Evolutionary conservation across 2,329 filamentous ascomycete species (phyloP), one percentile per base, ranked within the genome.

Genomic region (Sarocladiaceae sp.): DNA sequence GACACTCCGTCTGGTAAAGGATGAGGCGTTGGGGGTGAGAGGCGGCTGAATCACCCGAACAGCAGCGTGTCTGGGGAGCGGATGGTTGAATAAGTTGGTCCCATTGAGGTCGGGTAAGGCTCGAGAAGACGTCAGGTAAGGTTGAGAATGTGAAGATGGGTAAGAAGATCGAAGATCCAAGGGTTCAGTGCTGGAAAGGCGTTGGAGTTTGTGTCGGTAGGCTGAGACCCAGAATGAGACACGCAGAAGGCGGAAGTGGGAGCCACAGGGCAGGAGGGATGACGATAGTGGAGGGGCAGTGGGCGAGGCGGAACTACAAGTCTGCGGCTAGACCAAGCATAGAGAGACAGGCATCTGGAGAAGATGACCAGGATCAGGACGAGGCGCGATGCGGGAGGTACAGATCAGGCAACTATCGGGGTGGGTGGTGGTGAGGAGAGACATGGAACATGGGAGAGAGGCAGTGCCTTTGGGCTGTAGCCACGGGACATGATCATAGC

Each of bases 381-480:
- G n/a, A n/a, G n/a, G n/a, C n/a, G n/a, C n/a, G n/a, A n/a, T n/a
- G n/a, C n/a, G n/a, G 20, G 4, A 5, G 29, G 24, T 12, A 41
- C 37, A 41, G 37, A 41, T 41, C 19, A 41, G 37, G 37, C 37
- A 41, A 41, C 37, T 41, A 41, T 15, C 20, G 26, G 13, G 26
- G 26, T 13, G 7, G 20, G 20, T 41, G 24, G n/a, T n/a, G 3
- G 19, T 4, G n/a, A 29, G 9, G 3, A 18, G 3, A 6, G 15
- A 9, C n/a, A 24, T 9, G 11, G 20, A 23, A 24, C 26, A 20
- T 13, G 37, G 3, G 12, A 13, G 34, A 3, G 21, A 24, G 37
- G 37, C 37, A 41, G 37, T 41, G 37, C 37, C 29, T 41, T n/a
- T n/a, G n/a, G n/a, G n/a, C n/a, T n/a, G n/a, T 24, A 41, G 37